Evolutionary conservation across 768 basidiomycete species (phyloP).

Genomic region (Calocera cornea): DNA sequence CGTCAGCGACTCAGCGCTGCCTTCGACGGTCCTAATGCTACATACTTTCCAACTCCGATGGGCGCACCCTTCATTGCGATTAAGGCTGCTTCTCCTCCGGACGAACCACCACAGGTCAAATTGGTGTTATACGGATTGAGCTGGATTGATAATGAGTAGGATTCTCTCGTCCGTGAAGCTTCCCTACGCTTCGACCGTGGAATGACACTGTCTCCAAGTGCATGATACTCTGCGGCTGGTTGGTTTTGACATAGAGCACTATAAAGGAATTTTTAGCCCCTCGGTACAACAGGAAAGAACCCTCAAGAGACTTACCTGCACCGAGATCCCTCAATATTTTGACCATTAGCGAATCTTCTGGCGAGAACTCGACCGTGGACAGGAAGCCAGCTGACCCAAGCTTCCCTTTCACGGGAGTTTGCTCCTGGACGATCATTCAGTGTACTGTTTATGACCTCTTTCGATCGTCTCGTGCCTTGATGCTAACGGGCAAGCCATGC

Average conservation of each 20-base stretch:
- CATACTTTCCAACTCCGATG: neutral
- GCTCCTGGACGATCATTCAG: neutral
- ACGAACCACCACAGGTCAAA: neutral
- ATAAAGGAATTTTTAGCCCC: neutral
- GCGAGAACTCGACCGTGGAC: neutral
- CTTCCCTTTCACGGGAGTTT: neutral
- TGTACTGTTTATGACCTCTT: neutral
- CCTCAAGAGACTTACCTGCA: neutral
- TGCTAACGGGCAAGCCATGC: constrained; percentile 37
- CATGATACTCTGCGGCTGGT: neutral
- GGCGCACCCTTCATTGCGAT: neutral
- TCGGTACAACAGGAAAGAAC: too few species aligned
- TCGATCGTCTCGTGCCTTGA: constrained; percentile 20
- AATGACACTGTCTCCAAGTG: constrained; percentile 8
- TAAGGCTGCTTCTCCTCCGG: neutral
- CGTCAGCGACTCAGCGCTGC: neutral
- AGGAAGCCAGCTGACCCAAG: neutral
- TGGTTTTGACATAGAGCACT: neutral
- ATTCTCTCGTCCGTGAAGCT: neutral
- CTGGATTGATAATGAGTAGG: neutral
- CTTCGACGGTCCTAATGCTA: neutral
- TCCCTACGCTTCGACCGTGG: constrained; percentile 10
- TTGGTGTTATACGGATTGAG: neutral
- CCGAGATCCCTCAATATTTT: neutral
- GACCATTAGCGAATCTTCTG: neutral